Conservation (phyloP, 1,139 yeast genomes). For the Pneumocystis murina region DNA sequence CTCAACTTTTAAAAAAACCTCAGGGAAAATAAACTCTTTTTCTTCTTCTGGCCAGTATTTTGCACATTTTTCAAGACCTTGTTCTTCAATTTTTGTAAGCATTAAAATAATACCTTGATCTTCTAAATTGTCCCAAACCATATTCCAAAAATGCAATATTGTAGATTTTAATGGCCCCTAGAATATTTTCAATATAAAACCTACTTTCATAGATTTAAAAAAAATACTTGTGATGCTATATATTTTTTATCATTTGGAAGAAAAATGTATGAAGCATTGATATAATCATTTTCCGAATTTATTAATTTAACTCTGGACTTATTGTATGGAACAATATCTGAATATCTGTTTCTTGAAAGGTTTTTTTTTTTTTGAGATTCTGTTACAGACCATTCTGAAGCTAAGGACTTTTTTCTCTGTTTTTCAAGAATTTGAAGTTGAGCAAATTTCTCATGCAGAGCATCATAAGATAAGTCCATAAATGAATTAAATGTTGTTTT, state of each 20-base stretch:
- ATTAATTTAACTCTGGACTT: slow-evolving; percentile 53
- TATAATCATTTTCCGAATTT: slow-evolving; percentile 32
- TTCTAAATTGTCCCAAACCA: slow-evolving; percentile 38
- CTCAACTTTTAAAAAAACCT: not conserved
- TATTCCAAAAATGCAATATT: slow-evolving; percentile 69
- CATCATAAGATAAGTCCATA: not conserved
- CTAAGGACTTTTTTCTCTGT: not conserved
- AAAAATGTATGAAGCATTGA: slow-evolving; percentile 34
- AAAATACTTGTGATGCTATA: slow-evolving; percentile 22
- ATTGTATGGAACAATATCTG: slow-evolving; percentile 69
- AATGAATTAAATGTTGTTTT: not conserved
- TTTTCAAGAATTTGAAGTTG: not conserved
- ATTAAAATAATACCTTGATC: slow-evolving; percentile 51
- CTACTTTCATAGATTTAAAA: slow-evolving; percentile 25
- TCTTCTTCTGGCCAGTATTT: slow-evolving; percentile 35
- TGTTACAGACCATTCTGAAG: not conserved
- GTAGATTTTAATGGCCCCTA: slow-evolving; percentile 68
- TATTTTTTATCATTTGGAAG: not conserved
- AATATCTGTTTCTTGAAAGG: slow-evolving; percentile 44
- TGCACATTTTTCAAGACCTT: slow-evolving; percentile 41
- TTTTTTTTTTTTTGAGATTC: slow-evolving; percentile 22
- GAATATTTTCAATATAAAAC: slow-evolving; percentile 58
- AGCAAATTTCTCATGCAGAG: not conserved
- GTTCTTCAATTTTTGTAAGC: slow-evolving; percentile 44
- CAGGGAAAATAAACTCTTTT: not conserved